Percentiles rank a stretch among this genome's conserved stretches.
Conservation (phyloP, 495 filamentous ascomycete species). For the Aspergillus affinis region DNA sequence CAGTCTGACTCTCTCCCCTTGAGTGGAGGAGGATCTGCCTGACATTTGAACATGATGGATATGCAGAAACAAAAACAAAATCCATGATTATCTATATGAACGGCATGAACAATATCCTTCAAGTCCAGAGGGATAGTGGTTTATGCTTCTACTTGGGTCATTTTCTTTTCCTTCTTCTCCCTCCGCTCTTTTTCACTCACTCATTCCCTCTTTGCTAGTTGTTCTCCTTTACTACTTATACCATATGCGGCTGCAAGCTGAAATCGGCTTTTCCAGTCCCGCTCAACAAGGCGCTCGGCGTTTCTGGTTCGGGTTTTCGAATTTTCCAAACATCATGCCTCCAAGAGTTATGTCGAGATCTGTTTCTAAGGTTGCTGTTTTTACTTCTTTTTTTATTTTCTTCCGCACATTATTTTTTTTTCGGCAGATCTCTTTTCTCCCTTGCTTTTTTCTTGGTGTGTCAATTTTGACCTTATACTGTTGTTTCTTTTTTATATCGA, state of each 20-base stretch:
- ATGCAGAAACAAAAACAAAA: conserved; percentile 19
- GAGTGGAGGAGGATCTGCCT: neutral
- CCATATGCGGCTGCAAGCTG: neutral
- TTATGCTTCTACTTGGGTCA: neutral
- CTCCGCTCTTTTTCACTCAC: neutral
- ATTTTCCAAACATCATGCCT: conserved; percentile 6
- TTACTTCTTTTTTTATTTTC: conserved; percentile 11
- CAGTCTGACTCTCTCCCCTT: neutral
- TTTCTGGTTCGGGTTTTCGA: conserved; percentile 8
- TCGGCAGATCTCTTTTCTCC: conserved; percentile 18
- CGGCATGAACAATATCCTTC: conserved; percentile 17
- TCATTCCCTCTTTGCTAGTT: neutral
- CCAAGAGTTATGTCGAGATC: conserved; percentile 16
- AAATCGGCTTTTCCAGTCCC: neutral
- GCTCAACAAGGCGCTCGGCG: conserved; percentile 17
- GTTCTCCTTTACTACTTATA: neutral
- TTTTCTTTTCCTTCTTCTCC: neutral
- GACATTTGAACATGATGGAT: conserved; percentile 22
- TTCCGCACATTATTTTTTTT: conserved; percentile 19
- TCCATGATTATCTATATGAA: conserved; percentile 21
- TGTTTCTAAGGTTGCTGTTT: conserved; percentile 5
- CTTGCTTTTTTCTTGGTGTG: conserved; percentile 12
- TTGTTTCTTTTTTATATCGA: conserved; percentile 2
- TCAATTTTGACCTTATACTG: conserved; percentile 12
- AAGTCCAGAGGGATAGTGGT: neutral